Conservation (phyloP, 768 basidiomycete species). For the Mrakia gelida region DNA sequence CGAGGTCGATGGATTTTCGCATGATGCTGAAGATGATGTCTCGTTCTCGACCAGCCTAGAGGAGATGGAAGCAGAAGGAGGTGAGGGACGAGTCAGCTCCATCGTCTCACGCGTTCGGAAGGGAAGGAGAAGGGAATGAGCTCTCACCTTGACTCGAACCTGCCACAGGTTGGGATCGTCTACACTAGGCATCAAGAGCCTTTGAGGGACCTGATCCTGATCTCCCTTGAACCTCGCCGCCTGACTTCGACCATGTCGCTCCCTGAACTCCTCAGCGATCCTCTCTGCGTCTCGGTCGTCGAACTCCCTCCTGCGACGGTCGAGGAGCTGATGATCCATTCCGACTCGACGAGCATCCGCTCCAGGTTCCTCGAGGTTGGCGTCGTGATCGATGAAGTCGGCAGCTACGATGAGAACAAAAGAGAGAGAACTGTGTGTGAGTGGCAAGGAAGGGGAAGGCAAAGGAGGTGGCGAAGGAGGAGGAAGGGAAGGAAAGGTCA, state of each 20-base stretch:
- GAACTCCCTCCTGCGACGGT: conserved; percentile 48
- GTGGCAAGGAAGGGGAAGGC: neutral
- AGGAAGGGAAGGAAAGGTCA: neutral
- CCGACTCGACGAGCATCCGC: conserved; percentile 61
- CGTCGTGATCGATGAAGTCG: conserved; percentile 47
- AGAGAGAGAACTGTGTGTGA: neutral
- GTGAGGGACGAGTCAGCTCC: neutral
- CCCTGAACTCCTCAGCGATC: conserved; percentile 74
- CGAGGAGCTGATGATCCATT: conserved; percentile 41
- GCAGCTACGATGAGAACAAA: conserved; percentile 36
- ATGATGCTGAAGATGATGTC: conserved; percentile 92
- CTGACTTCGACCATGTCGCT: conserved; percentile 64
- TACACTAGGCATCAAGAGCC: conserved; percentile 91
- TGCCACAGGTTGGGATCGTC: conserved; percentile 96
- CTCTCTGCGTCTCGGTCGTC: conserved; percentile 75
- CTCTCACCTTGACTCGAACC: conserved; percentile 79
- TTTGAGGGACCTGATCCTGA: conserved; percentile 87
- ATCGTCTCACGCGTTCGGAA: neutral
- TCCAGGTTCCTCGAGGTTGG: conserved; percentile 55
- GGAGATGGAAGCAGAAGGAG: neutral
- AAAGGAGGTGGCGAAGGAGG: neutral
- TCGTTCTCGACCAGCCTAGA: conserved; percentile 80
- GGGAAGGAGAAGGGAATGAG: neutral
- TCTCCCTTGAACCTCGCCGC: conserved; percentile 79
- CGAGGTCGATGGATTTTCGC: conserved; percentile 81